Conservation (phyloP, 2,329 filamentous ascomycete species). For the Coccinonectria pachysandricola region DNA sequence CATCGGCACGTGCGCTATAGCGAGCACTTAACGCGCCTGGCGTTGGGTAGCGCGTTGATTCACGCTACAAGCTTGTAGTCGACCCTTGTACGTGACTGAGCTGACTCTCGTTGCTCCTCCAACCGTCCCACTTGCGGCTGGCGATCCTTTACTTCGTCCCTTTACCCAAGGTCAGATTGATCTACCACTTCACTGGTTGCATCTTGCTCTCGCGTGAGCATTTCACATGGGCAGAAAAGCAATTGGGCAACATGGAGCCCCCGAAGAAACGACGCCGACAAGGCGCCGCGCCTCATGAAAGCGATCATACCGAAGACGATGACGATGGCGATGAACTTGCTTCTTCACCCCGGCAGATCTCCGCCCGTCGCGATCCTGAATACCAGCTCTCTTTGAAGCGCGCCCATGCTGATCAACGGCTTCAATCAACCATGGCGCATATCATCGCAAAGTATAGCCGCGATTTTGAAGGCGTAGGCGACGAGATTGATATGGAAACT, state of each 20-base stretch:
- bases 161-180: not conserved
- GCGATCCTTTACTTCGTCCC: slow-evolving; percentile 1
- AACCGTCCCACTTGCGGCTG: too few relatives aligned
- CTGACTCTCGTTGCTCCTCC: slow-evolving; percentile 19
- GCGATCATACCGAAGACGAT: slow-evolving; percentile 25
- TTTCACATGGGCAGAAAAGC: too few relatives aligned
- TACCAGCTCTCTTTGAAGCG: slow-evolving; percentile 52
- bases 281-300: slow-evolving; percentile 26
- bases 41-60: too few relatives aligned
- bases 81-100: too few relatives aligned
- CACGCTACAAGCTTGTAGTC: too few relatives aligned
- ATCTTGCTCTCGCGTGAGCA: not conserved
- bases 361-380: slow-evolving; percentile 38
- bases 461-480: slow-evolving; percentile 73
- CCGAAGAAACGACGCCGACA: slow-evolving; percentile 51
- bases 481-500: slow-evolving; percentile 79
- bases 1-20: too few relatives aligned
- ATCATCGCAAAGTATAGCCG: slow-evolving; percentile 84
- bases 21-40: too few relatives aligned
- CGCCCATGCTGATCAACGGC: slow-evolving; percentile 54
- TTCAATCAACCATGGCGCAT: slow-evolving; percentile 76
- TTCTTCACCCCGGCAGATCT: slow-evolving; percentile 36
- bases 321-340: slow-evolving; percentile 38
- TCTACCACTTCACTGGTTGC: not conserved
- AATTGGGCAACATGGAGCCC: slow-evolving; percentile 43